Percentiles rank a stretch among this genome's conserved stretches.
Conservation (phyloP, 129 eudicot species). For the Heracleum sosnowskyi region DNA sequence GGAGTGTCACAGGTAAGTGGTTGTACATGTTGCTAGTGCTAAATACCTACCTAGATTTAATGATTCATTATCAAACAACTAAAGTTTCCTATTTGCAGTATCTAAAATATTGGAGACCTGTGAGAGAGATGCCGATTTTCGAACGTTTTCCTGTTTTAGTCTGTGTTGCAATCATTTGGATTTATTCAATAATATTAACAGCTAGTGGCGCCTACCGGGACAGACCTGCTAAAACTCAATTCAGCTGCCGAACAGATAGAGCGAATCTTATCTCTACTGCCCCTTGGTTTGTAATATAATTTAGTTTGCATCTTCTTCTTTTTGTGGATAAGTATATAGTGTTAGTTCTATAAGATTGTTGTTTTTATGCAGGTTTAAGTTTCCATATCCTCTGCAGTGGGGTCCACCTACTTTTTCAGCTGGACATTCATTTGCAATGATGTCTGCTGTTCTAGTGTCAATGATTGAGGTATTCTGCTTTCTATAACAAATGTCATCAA, state of each 20-base stretch:
- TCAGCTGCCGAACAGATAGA: constrained; percentile 83
- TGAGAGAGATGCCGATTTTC: constrained; percentile 78
- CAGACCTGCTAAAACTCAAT: constrained; percentile 50
- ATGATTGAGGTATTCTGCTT: constrained; percentile 65
- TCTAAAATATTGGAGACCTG: constrained; percentile 70
- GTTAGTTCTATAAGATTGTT: constrained; percentile 2
- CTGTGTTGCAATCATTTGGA: constrained; percentile 66
- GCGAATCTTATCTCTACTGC: constrained; percentile 89
- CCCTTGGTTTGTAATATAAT: constrained; percentile 57
- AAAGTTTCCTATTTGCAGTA: constrained; percentile 52
- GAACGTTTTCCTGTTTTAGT: constrained; percentile 87
- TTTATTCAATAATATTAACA: constrained; percentile 69
- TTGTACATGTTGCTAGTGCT: neutral
- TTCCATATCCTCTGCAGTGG: constrained; percentile 98
- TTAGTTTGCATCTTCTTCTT: neutral
- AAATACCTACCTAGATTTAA: neutral
- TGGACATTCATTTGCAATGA: constrained; percentile 91
- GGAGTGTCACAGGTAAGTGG: constrained; percentile 80
- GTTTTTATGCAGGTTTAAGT: constrained; percentile 59
- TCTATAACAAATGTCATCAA: neutral
- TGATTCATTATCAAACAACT: constrained; percentile 7
- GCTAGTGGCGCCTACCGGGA: constrained; percentile 89
- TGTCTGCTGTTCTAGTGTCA: constrained; percentile 95
- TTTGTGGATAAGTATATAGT: neutral
- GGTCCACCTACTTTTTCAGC: constrained; percentile 96